These are phyloP conservation scores for Ogataea nonfermentans DNA, from an alignment of 805 yeast species.

Conservation along the genomic window DNA sequence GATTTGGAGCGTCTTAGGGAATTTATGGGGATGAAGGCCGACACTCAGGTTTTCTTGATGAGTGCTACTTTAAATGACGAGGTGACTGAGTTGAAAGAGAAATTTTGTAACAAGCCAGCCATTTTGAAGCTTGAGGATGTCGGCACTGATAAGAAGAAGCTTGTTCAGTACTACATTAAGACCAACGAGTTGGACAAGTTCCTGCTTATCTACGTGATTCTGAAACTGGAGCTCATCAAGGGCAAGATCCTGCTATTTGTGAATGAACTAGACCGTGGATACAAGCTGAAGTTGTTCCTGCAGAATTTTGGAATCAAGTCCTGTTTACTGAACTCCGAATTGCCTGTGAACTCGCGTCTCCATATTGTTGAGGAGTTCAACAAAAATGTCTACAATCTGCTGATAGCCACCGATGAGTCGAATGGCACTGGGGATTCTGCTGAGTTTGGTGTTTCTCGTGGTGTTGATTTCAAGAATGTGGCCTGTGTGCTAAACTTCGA, in stretches of 20 bases:
- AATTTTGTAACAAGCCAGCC: constrained; percentile 83
- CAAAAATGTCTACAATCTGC: constrained; percentile 77
- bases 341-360: constrained; percentile 88
- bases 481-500: constrained; percentile 97
- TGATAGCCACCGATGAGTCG: constrained; percentile 95
- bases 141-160: constrained; percentile 50
- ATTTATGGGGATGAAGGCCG: constrained; percentile 67
- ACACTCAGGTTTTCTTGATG: constrained; percentile 88
- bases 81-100: constrained; percentile 67
- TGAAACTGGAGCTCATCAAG: constrained; percentile 81
- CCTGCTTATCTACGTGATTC: constrained; percentile 83
- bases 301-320: constrained; percentile 93
- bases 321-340: constrained; percentile 86
- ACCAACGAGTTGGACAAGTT: constrained; percentile 91
- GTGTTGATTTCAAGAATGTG: constrained; percentile 94
- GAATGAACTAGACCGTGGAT: constrained; percentile 92
- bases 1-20: constrained; percentile 69
- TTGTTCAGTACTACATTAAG: constrained; percentile 83
- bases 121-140: constrained; percentile 74
- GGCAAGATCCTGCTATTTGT: constrained; percentile 92
- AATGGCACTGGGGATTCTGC: constrained; percentile 42
- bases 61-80: constrained; percentile 94
- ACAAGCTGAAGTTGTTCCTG: constrained; percentile 81
- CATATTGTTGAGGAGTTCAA: constrained; percentile 96
- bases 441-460: constrained; percentile 94